These are phyloP conservation scores for Macrophomina phaseolina DNA, from an alignment of 2,329 filamentous ascomycete genomes.

Conservation along the genomic window DNA sequence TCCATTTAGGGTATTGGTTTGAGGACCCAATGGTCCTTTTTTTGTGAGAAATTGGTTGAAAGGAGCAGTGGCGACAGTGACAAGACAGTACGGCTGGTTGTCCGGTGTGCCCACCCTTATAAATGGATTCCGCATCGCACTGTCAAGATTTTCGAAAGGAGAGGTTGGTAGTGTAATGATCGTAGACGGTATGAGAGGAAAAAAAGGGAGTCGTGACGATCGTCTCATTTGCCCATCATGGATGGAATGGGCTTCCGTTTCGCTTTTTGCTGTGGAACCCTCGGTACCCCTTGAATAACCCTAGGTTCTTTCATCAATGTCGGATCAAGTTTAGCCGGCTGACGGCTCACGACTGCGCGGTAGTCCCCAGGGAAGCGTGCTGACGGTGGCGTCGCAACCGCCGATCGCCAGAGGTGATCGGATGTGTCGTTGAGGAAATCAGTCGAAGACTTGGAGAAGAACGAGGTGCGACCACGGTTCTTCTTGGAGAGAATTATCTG, in stretches of 20 bases:
- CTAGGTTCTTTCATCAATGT: slow-evolving; percentile 90
- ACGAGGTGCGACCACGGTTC: slow-evolving; percentile 68
- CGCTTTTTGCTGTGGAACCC: slow-evolving; percentile 57
- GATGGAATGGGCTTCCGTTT: slow-evolving; percentile 57
- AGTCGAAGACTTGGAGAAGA: slow-evolving; percentile 66
- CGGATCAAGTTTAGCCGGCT: slow-evolving; percentile 80
- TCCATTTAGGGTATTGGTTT: slow-evolving; percentile 3
- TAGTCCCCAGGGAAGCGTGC: slow-evolving; percentile 62
- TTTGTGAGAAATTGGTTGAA: background rate
- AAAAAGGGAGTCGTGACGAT: slow-evolving; percentile 16
- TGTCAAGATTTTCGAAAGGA: slow-evolving; percentile 12
- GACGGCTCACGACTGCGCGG: slow-evolving; percentile 56
- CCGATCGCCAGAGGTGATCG: slow-evolving; percentile 80
- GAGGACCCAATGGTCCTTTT: background rate
- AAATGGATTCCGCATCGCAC: background rate
- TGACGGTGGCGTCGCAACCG: slow-evolving; percentile 62
- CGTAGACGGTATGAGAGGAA: slow-evolving; percentile 12
- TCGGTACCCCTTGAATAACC: slow-evolving; percentile 85
- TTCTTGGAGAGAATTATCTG: slow-evolving; percentile 82
- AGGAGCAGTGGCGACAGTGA: background rate
- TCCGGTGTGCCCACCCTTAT: background rate
- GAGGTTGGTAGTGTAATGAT: slow-evolving; percentile 12
- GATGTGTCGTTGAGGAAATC: slow-evolving; percentile 73
- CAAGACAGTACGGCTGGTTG: background rate
- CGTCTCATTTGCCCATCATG: slow-evolving; percentile 39